Percentiles rank a stretch among this genome's conserved stretches.
Conservation (phyloP, 257 asterid species). For the Solanum appendiculatum region DNA sequence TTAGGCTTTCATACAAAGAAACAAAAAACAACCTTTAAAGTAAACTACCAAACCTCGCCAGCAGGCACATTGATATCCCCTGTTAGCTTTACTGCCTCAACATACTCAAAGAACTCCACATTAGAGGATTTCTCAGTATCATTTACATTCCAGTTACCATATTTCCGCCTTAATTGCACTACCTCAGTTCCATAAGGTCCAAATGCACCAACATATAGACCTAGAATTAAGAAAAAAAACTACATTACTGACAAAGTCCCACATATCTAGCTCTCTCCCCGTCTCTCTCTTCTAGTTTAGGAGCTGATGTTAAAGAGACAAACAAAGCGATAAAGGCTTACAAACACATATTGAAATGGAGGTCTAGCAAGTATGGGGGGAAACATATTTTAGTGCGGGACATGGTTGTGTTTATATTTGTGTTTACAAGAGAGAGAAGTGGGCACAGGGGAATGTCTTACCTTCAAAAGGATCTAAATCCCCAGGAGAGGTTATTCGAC, state of each 20-base stretch:
- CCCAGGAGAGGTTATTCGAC: conserved; percentile 55
- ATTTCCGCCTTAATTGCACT: conserved; percentile 84
- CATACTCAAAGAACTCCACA: conserved; percentile 88
- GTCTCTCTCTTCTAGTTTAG: not conserved
- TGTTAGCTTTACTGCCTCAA: conserved; percentile 93
- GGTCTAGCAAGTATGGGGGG: not conserved
- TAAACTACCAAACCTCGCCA: conserved; percentile 54
- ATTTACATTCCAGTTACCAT: conserved; percentile 73
- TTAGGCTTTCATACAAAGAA: not conserved
- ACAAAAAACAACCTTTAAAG: not conserved
- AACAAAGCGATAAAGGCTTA: not conserved
- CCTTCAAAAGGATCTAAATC: conserved; percentile 96
- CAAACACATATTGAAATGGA: not conserved
- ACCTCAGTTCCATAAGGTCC: conserved; percentile 96
- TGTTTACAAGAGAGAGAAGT: not conserved
- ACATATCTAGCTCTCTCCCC: not conserved
- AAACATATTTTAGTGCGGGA: not conserved
- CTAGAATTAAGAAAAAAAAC: conserved; percentile 29
- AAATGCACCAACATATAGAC: conserved; percentile 90
- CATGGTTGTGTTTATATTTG: not conserved
- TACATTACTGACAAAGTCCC: not conserved
- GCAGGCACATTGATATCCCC: conserved; percentile 98
- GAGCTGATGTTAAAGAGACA: not conserved
- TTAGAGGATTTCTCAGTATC: conserved; percentile 48
- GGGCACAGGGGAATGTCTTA: conserved; percentile 15